Evolutionary conservation across 192 early-diverging fungal genomes (phyloP), one percentile per base, ranked within the genome.

Genomic region (Hyaloraphidium curvatum): DNA sequence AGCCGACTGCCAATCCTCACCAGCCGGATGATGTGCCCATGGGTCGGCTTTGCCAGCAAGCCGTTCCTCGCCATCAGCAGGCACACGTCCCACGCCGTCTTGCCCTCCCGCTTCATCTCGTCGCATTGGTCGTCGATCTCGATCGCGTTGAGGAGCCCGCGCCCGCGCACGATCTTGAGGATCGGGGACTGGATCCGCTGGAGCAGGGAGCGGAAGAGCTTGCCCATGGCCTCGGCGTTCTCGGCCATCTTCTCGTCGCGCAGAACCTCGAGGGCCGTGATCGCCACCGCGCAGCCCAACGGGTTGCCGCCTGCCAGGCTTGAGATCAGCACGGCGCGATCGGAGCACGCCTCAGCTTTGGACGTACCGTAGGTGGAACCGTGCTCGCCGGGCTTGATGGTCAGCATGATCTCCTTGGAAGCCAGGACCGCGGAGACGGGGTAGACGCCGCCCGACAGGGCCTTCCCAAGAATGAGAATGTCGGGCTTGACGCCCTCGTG

Each of bases 31-130:
- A 97, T 94, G 74, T 93, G 93, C 55, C 82, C 75, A 70, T 98
- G 94, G 21, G 94, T 98, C 21, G 94, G 94, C 70, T 98, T 98
- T 33, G 94, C 94, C 40, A 98, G 75, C 31, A 98, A 67, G 30
- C 91, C 91, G 60, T 85, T 81, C 57, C 82, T 77, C 67, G 91
- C 91, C 53, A 98, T 72, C 55, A 92, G 67, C 53, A 98, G 67
- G 59, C 94, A 98, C 40, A 98, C 66, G 62, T 95, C 82, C 91
- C 89, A 95, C n/a, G 91, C 94, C n/a, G 81, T 80, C 64, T 89
- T 89, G 41, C 72, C 75, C 14, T 14, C 14, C 19, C 25, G 14
- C 14, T 25, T 25, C 17, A 9, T 25, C 7, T 48, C 19, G 25
- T 48, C 43, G n/a, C n/a, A n/a, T n/a, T n/a, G n/a, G 30, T 71